Evolutionary conservation across 345 rosid genomes (phyloP), one percentile per base, ranked within the genome.

Genomic region (Sonneratia caseolaris): DNA sequence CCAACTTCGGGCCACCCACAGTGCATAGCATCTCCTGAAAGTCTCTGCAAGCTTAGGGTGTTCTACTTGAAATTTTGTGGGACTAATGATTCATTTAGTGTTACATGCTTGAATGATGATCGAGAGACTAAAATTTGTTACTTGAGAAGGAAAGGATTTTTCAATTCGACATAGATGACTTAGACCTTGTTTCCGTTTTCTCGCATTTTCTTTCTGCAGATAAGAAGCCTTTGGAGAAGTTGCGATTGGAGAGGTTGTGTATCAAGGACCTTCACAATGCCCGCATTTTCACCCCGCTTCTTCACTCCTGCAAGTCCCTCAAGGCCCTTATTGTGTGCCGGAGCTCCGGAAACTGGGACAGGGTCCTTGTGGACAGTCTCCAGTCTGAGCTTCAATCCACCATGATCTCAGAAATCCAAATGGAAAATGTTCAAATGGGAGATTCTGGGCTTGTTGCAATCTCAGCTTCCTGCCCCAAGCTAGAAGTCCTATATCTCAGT

Each of bases 291-390:
- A 49, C 65, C 10, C 85, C 84, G 3, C 81, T 84, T 19, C 35
- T 84, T 13, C 61, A 66, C 62, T 72, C 66, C 4, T 73, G 76
- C 24, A 42, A 72, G 42, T 35, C 73, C 16, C 64, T 84, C 73
- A 77, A 73, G 70, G 68, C 79, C 57, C 77, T 79, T 9, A 68
- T 77, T 32, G 84, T 84, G 3, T 75, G 79, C 66, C 72, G 87
- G 73, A 80, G 87, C 82, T 84, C 87, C 10, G 85, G 84, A 16
- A 80, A 80, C 11, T 84, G 85, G 88, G 85, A 80, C 76, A 64
- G 70, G 5, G 82, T 84, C 5, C 71, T 80, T 13, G 74, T 75
- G 57, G 56, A 65, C 36, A 70, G 78, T 37, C 65, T 43, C 22
- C 56, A 38, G 19, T 48, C 53, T 22, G 61, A 70, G 1, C 72